Evolutionary conservation across 176 grass and related monocot species (phyloP).

Genomic region (Phragmites australis): DNA sequence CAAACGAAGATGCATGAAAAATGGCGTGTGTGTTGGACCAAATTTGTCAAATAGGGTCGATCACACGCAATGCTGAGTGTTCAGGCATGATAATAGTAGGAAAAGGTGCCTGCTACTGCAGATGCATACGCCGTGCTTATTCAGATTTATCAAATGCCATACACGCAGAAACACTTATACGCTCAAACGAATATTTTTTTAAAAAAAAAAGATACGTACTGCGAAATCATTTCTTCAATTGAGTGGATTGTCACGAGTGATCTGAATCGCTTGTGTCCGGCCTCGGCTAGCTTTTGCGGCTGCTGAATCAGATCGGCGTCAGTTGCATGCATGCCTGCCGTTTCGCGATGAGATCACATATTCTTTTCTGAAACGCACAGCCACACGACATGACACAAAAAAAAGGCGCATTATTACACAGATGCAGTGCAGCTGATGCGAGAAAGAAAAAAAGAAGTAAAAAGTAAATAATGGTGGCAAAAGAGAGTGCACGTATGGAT

Average conservation of each 20-base stretch:
- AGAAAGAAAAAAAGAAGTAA: neutral
- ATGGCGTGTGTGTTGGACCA: conserved; percentile 16
- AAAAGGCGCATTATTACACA: conserved; percentile 12
- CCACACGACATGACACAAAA: conserved; percentile 19
- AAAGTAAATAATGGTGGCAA: neutral
- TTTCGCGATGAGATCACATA: conserved; percentile 24
- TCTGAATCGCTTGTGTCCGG: conserved; percentile 24
- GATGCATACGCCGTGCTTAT: conserved; percentile 17
- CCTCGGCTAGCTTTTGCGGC: conserved; percentile 20
- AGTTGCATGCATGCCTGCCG: conserved; percentile 21
- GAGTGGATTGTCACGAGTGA: neutral
- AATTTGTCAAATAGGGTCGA: conserved; percentile 26
- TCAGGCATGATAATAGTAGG: conserved; percentile 21
- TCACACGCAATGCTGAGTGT: conserved; percentile 54
- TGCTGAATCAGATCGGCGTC: conserved; percentile 59
- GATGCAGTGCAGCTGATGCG: neutral
- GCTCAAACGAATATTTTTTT: neutral
- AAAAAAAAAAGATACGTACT: neutral
- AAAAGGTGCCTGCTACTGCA: neutral
- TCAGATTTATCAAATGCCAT: conserved; percentile 14
- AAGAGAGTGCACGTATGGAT: conserved; percentile 5
- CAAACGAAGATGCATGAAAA: neutral
- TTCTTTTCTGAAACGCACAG: neutral
- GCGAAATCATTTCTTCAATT: neutral
- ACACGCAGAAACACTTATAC: conserved; percentile 15